Evolutionary conservation across 202 grass and related monocot genomes (phyloP).

Genomic region (Panicum hallii): DNA sequence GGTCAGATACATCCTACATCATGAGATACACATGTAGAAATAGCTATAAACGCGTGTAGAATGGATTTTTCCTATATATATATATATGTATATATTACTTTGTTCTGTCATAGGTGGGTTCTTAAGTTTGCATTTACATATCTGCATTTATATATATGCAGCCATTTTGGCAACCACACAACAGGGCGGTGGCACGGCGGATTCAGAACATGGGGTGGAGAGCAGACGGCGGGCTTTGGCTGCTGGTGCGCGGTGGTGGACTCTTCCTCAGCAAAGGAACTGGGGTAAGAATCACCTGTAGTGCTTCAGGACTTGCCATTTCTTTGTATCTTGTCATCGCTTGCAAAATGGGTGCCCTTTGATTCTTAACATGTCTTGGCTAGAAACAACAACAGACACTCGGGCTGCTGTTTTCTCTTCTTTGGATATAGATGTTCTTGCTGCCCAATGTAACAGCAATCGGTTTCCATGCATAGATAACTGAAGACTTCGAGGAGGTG

Average conservation of each 20-base stretch:
- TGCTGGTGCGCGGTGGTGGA: conserved; percentile 90
- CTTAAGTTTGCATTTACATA: conserved; percentile 22
- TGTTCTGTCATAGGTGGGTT: not conserved
- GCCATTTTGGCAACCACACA: conserved; percentile 98
- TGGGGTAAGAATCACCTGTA: conserved; percentile 44
- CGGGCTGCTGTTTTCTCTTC: not conserved
- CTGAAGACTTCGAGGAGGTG: conserved; percentile 92
- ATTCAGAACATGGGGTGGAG: conserved; percentile 99
- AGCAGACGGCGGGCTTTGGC: conserved; percentile 97
- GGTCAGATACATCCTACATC: too few species aligned
- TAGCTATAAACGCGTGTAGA: too few species aligned
- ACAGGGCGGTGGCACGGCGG: conserved; percentile 89
- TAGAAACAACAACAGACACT: not conserved
- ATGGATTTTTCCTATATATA: too few species aligned
- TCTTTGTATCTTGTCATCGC: not conserved
- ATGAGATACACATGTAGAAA: too few species aligned
- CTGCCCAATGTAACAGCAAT: not conserved
- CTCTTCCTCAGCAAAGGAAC: conserved; percentile 98
- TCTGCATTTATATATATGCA: conserved; percentile 21
- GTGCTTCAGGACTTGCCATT: not conserved
- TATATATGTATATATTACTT: not conserved
- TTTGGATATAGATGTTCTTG: not conserved
- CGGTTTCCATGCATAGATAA: conserved; percentile 59
- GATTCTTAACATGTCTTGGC: not conserved
- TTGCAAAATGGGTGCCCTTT: not conserved